Conservation (phyloP, 495 filamentous ascomycete genomes). For the Talaromyces nanjingensis region DNA sequence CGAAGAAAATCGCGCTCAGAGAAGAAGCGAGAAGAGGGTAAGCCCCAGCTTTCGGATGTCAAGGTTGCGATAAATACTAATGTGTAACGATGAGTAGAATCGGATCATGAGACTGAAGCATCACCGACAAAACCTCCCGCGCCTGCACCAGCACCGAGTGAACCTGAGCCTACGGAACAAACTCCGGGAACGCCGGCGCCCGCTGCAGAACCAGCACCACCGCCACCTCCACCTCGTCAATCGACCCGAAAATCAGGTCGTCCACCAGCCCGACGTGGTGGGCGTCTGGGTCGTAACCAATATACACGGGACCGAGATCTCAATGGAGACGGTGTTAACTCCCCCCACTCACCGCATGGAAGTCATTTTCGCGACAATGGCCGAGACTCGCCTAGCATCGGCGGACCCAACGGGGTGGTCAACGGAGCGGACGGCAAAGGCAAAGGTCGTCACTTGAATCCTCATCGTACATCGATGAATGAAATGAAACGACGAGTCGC, state of each 20-base stretch:
- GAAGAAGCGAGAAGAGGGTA: constrained; percentile 70
- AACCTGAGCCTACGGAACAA: constrained; percentile 37
- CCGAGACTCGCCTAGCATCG: constrained; percentile 29
- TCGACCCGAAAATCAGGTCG: constrained; percentile 62
- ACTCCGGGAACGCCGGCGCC: constrained; percentile 49
- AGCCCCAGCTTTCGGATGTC: constrained; percentile 14
- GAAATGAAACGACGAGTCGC: constrained; percentile 86
- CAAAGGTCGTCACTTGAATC: constrained; percentile 50
- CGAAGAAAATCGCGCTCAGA: constrained; percentile 71
- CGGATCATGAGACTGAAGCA: constrained; percentile 26
- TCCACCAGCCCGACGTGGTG: constrained; percentile 53
- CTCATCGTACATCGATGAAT: constrained; percentile 66
- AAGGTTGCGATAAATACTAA: background rate
- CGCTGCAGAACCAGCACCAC: constrained; percentile 26
- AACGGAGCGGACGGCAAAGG: constrained; percentile 45
- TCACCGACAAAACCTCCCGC: constrained; percentile 34
- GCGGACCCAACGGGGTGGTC: constrained; percentile 25
- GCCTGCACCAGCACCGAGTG: constrained; percentile 16
- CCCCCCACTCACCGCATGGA: constrained; percentile 51
- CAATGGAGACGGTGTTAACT: constrained; percentile 40
- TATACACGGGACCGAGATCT: constrained; percentile 71
- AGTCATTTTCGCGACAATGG: constrained; percentile 59
- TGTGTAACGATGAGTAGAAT: constrained; percentile 21
- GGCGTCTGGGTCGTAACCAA: constrained; percentile 76
- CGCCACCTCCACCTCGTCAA: constrained; percentile 24